These are phyloP conservation scores for Penicillium brevicompactum DNA, from an alignment of 2,329 filamentous ascomycete species.

Conservation along the genomic window DNA sequence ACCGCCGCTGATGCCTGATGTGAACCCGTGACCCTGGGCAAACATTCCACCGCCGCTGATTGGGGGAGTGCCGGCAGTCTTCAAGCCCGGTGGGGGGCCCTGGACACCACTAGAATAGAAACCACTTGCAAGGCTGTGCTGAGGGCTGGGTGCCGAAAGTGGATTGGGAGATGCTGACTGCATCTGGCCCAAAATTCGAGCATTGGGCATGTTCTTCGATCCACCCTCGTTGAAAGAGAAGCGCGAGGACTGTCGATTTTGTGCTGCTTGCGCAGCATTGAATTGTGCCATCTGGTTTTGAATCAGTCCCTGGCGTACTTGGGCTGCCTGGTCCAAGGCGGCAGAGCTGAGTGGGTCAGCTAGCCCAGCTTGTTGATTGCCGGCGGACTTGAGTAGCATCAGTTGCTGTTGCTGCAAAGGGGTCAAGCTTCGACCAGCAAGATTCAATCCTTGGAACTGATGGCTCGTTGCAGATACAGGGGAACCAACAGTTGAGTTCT, in stretches of 20 bases:
- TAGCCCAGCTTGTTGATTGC: slow-evolving; percentile 64
- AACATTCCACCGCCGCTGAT: slow-evolving; percentile 81
- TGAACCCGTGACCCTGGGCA: slow-evolving; percentile 83
- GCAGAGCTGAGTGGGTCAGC: slow-evolving; percentile 41
- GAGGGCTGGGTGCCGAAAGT: slow-evolving; percentile 39
- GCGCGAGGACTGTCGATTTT: slow-evolving; percentile 80
- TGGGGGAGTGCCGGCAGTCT: slow-evolving; percentile 91
- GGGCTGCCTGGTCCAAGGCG: slow-evolving; percentile 44
- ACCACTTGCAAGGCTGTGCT: slow-evolving; percentile 57
- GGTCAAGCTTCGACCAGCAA: slow-evolving; percentile 73
- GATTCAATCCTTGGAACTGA: slow-evolving; percentile 58
- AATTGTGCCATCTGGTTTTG: slow-evolving; percentile 52
- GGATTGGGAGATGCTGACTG: slow-evolving; percentile 42
- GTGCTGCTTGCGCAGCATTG: slow-evolving; percentile 61
- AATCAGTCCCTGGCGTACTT: slow-evolving; percentile 48
- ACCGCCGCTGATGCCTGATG: slow-evolving; percentile 65
- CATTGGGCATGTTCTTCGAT: slow-evolving; percentile 58
- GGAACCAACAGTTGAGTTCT: slow-evolving; percentile 45
- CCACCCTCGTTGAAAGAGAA: slow-evolving; percentile 79
- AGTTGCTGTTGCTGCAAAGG: slow-evolving; percentile 77
- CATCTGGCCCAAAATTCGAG: slow-evolving; percentile 57
- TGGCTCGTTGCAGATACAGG: slow-evolving; percentile 43
- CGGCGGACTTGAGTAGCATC: slow-evolving; percentile 62
- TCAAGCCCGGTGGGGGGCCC: slow-evolving; percentile 90
- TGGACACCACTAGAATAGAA: slow-evolving; percentile 86